Percentiles rank a stretch among this genome's conserved stretches.
Conservation (phyloP, 257 asterid species). For the Penstemon newberryi region DNA sequence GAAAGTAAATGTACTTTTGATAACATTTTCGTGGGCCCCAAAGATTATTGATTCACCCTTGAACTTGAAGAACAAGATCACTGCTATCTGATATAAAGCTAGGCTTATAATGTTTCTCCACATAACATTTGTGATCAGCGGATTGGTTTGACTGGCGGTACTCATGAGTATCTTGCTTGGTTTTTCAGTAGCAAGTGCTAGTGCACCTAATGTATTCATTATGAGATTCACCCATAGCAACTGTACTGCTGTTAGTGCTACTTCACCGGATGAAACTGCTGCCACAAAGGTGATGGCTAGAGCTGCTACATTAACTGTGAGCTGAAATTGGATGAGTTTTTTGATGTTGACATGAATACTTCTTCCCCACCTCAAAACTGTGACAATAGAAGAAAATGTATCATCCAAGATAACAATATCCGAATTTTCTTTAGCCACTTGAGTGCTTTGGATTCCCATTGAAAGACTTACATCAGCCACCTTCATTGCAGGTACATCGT, state of each 20-base stretch:
- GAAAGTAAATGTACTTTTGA: too few species aligned
- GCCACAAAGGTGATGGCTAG: slow-evolving; percentile 57
- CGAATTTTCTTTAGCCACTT: slow-evolving; percentile 69
- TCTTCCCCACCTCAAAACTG: slow-evolving; percentile 54
- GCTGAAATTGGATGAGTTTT: slow-evolving; percentile 71
- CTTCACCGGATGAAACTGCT: slow-evolving; percentile 60
- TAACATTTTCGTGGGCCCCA: too few species aligned
- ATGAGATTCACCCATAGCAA: slow-evolving; percentile 28
- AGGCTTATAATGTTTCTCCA: too few species aligned
- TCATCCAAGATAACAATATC: slow-evolving; percentile 75
- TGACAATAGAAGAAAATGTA: slow-evolving; percentile 58
- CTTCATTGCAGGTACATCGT: slow-evolving; percentile 67
- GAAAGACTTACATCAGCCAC: slow-evolving; percentile 76
- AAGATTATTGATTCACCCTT: too few species aligned
- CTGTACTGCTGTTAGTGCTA: slow-evolving; percentile 71
- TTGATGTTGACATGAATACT: slow-evolving; percentile 66
- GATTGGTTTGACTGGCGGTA: too few species aligned
- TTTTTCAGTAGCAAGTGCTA: too few species aligned
- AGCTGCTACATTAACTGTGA: slow-evolving; percentile 57
- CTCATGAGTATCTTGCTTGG: too few species aligned
- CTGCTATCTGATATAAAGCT: too few species aligned
- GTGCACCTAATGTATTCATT: background rate
- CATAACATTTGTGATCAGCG: too few species aligned
- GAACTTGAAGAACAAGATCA: too few species aligned
- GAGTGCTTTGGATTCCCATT: slow-evolving; percentile 74